Evolutionary conservation across 2,329 filamentous ascomycete genomes (phyloP).

Genomic region (Orbilia brochopaga): DNA sequence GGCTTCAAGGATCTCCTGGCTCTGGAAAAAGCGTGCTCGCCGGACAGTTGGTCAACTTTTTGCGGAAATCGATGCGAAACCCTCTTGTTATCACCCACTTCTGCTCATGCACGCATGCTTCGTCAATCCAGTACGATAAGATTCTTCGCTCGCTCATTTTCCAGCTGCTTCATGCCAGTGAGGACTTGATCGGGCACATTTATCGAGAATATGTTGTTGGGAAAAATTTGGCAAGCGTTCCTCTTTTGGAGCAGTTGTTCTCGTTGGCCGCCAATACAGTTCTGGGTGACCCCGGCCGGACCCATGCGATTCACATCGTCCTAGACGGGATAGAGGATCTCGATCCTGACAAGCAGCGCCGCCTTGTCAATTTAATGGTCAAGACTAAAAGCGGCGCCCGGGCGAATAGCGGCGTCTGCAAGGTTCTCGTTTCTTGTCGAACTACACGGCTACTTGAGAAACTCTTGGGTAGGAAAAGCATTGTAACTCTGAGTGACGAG

Average conservation of each 20-base stretch:
- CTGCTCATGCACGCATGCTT: conserved; percentile 56
- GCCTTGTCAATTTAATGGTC: conserved; percentile 24
- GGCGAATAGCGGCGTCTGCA: conserved; percentile 52
- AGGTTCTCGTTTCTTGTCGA: conserved; percentile 55
- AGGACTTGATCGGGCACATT: conserved; percentile 55
- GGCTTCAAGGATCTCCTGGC: conserved; percentile 57
- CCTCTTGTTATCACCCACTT: conserved; percentile 56
- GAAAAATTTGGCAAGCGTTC: conserved; percentile 50
- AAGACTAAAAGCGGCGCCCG: conserved; percentile 19
- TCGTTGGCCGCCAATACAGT: conserved; percentile 38
- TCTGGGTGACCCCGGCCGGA: conserved; percentile 21
- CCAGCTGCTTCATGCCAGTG: conserved; percentile 55
- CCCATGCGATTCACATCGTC: conserved; percentile 54
- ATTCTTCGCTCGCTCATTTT: conserved; percentile 56
- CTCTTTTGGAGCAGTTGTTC: conserved; percentile 54
- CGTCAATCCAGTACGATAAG: conserved; percentile 57
- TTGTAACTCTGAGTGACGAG: conserved; percentile 55
- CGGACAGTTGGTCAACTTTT: conserved; percentile 56
- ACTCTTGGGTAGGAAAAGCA: conserved; percentile 47
- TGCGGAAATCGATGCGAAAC: conserved; percentile 33
- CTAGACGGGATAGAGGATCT: conserved; percentile 56
- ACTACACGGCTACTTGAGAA: conserved; percentile 48
- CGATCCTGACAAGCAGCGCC: conserved; percentile 48
- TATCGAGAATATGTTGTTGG: conserved; percentile 53
- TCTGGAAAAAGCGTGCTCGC: conserved; percentile 58